A percentile compares a stretch with the other conserved stretches of the same genome.
These are phyloP conservation scores for Aspergillus heteromorphus DNA, from an alignment of 495 filamentous ascomycete species.

Conservation along the genomic window DNA sequence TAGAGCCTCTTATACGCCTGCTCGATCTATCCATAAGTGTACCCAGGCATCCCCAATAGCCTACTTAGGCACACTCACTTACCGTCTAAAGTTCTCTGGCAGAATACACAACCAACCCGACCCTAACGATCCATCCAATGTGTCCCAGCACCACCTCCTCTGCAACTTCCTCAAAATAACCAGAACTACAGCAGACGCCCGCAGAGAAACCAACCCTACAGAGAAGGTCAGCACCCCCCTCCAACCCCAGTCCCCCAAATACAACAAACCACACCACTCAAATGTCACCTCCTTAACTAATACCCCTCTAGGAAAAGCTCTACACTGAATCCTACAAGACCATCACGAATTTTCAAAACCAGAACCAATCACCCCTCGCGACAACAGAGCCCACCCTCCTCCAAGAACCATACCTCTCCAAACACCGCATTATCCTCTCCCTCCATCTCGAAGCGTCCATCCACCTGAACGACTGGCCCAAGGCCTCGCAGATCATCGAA, in stretches of 20 bases:
- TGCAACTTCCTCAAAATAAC: slow-evolving; percentile 64
- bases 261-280: neutral
- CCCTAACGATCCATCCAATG: slow-evolving; percentile 36
- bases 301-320: slow-evolving; percentile 36
- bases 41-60: neutral
- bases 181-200: slow-evolving; percentile 54
- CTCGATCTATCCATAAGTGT: slow-evolving; percentile 53
- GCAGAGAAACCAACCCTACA: slow-evolving; percentile 58
- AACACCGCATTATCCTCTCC: slow-evolving; percentile 57
- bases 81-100: slow-evolving; percentile 46
- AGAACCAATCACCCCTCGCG: neutral
- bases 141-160: slow-evolving; percentile 55
- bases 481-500: slow-evolving; percentile 55
- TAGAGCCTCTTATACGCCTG: slow-evolving; percentile 49
- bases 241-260: neutral
- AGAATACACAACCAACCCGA: slow-evolving; percentile 50
- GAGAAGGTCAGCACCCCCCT: slow-evolving; percentile 29
- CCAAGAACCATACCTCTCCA: slow-evolving; percentile 40
- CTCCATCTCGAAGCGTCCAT: slow-evolving; percentile 75
- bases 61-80: neutral
- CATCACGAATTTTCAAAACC: slow-evolving; percentile 44
- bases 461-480: slow-evolving; percentile 61
- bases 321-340: slow-evolving; percentile 56
- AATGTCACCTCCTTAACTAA: slow-evolving; percentile 1
- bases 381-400: slow-evolving; percentile 8